Percentiles rank a stretch among this genome's conserved stretches.
Conservation (phyloP, 495 filamentous ascomycete genomes). For the Hypoxylon lenormandii region DNA sequence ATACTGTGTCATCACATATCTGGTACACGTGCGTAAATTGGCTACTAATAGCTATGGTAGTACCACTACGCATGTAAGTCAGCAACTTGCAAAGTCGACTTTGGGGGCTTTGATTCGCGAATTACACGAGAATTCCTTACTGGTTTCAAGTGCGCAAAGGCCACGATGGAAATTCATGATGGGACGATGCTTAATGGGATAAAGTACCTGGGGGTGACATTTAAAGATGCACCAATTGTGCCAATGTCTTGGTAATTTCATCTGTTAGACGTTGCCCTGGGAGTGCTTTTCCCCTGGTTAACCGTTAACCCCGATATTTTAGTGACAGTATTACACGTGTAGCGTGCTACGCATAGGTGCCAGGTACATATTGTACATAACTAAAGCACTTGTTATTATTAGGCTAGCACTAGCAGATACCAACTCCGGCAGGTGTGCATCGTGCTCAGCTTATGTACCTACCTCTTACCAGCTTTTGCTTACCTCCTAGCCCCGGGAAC, state of each 20-base stretch:
- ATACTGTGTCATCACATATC: constrained; percentile 8
- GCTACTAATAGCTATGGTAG: neutral
- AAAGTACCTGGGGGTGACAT: neutral
- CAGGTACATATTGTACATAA: too few species aligned
- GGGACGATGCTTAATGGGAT: too few species aligned
- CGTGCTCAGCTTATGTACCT: constrained; percentile 13
- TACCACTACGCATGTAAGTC: neutral
- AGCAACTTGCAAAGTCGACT: neutral
- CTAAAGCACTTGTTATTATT: neutral
- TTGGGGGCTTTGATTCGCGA: neutral
- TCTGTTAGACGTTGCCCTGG: neutral
- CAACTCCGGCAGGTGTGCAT: neutral
- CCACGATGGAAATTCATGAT: too few species aligned
- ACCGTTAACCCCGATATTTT: constrained; percentile 33
- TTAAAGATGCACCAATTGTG: constrained; percentile 24
- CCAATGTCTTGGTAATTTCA: constrained; percentile 38
- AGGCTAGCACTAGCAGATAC: too few species aligned
- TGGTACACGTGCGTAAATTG: too few species aligned
- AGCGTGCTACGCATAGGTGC: constrained; percentile 19
- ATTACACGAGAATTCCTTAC: neutral
- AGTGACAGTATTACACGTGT: constrained; percentile 8
- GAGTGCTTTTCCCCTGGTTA: constrained; percentile 25
- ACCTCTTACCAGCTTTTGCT: too few species aligned
- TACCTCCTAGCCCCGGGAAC: constrained; percentile 19
- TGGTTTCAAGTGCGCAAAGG: neutral